Base-by-base conservation (phyloP, 192 early-diverging fungal species). In the Allomyces macrogynus region DNA sequence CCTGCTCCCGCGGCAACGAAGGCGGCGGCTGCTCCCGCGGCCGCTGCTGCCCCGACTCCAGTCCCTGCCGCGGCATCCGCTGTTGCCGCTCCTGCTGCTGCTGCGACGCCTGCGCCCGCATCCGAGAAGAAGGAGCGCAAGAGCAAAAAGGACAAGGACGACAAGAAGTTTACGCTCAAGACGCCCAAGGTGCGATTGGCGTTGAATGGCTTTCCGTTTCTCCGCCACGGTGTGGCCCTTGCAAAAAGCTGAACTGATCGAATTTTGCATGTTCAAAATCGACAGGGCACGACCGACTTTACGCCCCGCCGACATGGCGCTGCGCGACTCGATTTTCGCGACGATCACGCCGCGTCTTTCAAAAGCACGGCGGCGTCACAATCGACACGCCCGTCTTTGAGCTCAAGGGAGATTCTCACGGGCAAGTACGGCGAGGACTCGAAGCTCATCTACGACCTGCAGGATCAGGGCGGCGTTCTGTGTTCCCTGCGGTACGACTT, bases 361-460 rank as follows among this genome's bases (percentile, higher is more conserved):
- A 96, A 70, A 85, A 87, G 66, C 95, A 99, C 79, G 94, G 95
- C 49, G 95, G 88, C 11, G 90, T 97, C 32, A 96, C 95, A 3
- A 97, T 99, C 68, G 94, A 99, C 66, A 99, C 95, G 2, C 95
- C 95, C 8, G 95, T 98, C 62, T 98, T 97, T 76, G 95, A 98
- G 76, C 82, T 95, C 24, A 95, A 87, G 73, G n/a, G 95, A 99
- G 69, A 95, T 97, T 66, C 80, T 99, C 9, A 72, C 86, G 16
- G 94, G 94, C 65, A 99, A 99, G 71, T 99, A 99, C 67, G 93
- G 95, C 23, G 95, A 99, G 76, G 95, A 99, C 77, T 88, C 86
- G 73, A 99, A 99, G 73, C 80, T 99, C 67, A 99, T 99, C 66
- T 99, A 96, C 69, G 94, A 99, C 74, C 76, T 99, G 40, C 80